Percentiles rank a stretch among this genome's conserved stretches.
Evolutionary conservation across 345 rosid species (phyloP).

Genomic region (Camelina laxa): DNA sequence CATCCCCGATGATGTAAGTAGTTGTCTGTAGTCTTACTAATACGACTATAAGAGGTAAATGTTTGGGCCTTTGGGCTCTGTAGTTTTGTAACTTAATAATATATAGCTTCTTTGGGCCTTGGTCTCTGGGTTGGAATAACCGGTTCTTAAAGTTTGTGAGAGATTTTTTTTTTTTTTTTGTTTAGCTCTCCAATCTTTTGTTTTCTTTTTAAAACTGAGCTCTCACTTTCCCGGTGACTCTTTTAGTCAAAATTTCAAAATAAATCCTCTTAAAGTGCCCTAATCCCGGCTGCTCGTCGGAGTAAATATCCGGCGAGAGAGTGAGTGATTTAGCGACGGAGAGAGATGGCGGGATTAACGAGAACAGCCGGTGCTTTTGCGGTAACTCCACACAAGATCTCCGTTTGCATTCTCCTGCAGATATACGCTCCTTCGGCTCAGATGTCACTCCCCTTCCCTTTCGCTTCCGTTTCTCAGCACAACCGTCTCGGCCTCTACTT

Average conservation of each 20-base stretch:
- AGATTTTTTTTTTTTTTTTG: not conserved
- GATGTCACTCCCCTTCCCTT: conserved; percentile 65
- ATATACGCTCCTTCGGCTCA: conserved; percentile 77
- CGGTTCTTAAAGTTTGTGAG: conserved; percentile 16
- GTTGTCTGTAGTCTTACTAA: not conserved
- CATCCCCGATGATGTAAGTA: conserved; percentile 48
- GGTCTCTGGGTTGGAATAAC: conserved; percentile 1
- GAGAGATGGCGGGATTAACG: conserved; percentile 55
- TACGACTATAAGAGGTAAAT: too few species aligned
- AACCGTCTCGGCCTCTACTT: conserved; percentile 83
- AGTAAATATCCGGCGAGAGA: conserved; percentile 31
- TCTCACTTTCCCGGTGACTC: conserved; percentile 42
- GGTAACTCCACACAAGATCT: conserved; percentile 88
- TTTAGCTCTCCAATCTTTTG: not conserved
- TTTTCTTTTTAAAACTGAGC: conserved; percentile 23
- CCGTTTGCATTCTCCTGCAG: conserved; percentile 80
- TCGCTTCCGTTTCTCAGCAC: conserved; percentile 87
- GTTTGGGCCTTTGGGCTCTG: too few species aligned
- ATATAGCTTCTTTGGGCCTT: not conserved
- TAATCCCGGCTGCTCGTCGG: conserved; percentile 36
- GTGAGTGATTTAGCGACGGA: not conserved
- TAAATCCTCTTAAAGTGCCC: conserved; percentile 27
- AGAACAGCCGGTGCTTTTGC: conserved; percentile 56
- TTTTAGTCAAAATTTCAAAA: conserved; percentile 16
- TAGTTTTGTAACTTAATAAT: too few species aligned